Evolutionary conservation across 768 basidiomycete species (phyloP), one percentile per base, ranked within the genome.

Genomic region (Podaxis sp.): DNA sequence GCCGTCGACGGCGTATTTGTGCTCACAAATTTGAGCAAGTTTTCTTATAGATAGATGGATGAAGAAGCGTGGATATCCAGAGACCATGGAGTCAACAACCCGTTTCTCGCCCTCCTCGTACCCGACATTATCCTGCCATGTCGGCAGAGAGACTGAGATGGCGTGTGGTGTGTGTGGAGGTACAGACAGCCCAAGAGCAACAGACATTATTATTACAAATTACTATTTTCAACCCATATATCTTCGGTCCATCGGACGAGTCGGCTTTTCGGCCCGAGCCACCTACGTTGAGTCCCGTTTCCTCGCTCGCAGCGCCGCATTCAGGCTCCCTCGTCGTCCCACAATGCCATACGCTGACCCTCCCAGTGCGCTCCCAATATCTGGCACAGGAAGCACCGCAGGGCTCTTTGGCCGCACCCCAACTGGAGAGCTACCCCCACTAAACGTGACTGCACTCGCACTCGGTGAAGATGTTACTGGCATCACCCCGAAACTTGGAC

Each of bases 61-160:
- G 75, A 96, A 97, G 76, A 98, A 98, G 57, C 96, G 79, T 0
- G 96, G 96, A 71, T 98, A 99, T 4, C 96, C 96, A 3, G 87
- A 84, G 46, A 91, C 84, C 95, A 96, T 93, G 5, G 75, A 78
- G 61, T 90, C 83, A 1, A 91, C 70, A 4, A 98, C 87, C 40
- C 94, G 80, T 67, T 89, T 85, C 8, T 91, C 88, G 17, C 93
- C 93, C 68, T 94, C 90, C 74, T 98, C 96, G 68, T 98, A 98
- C 12, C 80, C 95, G 19, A 98, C 85, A 68, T 90, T 93, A 73
- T 98, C 96, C 36, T 78, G 77, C 96, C 96, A 98, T 33, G 85
- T 95, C 0, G 96, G 96, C 1, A 98, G 81, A 7, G 93, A 95
- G n/a, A 96, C 94, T 2, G 94, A 96, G 66, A 96, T 93, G 12